These are phyloP conservation scores for Pontederia crassipes DNA, from an alignment of 176 grass and related monocot species.

Conservation along the genomic window DNA sequence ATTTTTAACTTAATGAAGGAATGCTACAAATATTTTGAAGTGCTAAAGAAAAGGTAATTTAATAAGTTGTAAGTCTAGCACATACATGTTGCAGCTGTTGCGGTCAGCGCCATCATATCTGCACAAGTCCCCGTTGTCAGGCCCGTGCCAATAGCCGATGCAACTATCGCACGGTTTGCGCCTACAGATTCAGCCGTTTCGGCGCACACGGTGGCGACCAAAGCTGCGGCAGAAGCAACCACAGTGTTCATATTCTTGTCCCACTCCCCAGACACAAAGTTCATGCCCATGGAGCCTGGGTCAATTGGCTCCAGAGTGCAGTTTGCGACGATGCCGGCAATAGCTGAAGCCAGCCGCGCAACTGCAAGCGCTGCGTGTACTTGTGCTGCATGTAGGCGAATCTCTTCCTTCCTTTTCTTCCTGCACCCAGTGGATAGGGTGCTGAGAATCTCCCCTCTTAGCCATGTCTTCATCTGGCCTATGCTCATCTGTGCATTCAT, in stretches of 20 bases:
- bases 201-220: slow-evolving; percentile 38
- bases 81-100: slow-evolving; percentile 49
- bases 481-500: slow-evolving; percentile 1
- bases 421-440: slow-evolving; percentile 16
- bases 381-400: slow-evolving; percentile 31
- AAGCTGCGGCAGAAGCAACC: slow-evolving; percentile 29
- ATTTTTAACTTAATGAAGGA: too few species aligned
- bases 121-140: slow-evolving; percentile 15
- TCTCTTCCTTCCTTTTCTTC: slow-evolving; percentile 30
- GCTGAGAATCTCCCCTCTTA: slow-evolving; percentile 16
- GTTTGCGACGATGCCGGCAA: slow-evolving; percentile 32
- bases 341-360: slow-evolving; percentile 35
- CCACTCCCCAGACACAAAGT: not conserved
- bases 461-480: slow-evolving; percentile 3
- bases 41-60: not conserved
- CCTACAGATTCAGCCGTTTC: slow-evolving; percentile 42
- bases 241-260: slow-evolving; percentile 30
- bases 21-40: too few species aligned
- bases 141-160: slow-evolving; percentile 36
- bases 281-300: slow-evolving; percentile 12
- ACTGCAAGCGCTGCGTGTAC: slow-evolving; percentile 48
- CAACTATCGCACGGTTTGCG: slow-evolving; percentile 36
- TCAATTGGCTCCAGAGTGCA: slow-evolving; percentile 16
- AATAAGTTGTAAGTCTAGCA: slow-evolving; percentile 11
- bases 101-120: slow-evolving; percentile 42